Percentiles rank a stretch among this genome's conserved stretches.
These are phyloP conservation scores for Corymbia citriodora DNA, from an alignment of 441 rosid genomes.

Conservation along the genomic window DNA sequence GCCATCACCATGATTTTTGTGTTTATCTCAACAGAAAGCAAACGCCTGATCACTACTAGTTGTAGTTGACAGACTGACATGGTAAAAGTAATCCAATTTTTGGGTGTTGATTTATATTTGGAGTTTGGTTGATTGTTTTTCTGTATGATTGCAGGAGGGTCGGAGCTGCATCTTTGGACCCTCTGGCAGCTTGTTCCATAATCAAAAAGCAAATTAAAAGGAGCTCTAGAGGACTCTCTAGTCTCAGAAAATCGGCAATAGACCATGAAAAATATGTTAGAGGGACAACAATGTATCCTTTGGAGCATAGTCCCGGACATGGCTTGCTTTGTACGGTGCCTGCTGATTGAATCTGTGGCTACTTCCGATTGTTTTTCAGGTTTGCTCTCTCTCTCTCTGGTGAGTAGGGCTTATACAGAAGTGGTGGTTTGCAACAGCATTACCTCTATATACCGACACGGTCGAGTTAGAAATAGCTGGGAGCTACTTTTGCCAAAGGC, in stretches of 20 bases:
- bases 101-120: neutral
- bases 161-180: constrained; percentile 68
- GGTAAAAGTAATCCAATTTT: neutral
- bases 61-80: neutral
- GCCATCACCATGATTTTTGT: neutral
- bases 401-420: neutral
- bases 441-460: neutral
- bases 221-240: constrained; percentile 20
- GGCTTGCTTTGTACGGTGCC: constrained; percentile 68
- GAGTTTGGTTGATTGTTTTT: neutral
- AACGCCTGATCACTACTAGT: neutral
- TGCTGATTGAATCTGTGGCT: neutral
- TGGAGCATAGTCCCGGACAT: constrained; percentile 77
- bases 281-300: constrained; percentile 66
- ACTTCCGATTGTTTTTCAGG: neutral
- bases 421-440: neutral
- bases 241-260: constrained; percentile 39
- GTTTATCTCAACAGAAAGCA: neutral
- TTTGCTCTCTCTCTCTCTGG: neutral
- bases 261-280: constrained; percentile 59
- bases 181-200: constrained; percentile 54
- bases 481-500: neutral
- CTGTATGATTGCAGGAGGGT: constrained; percentile 49
- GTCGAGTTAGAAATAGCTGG: neutral
- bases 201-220: constrained; percentile 46